phyloP scores from a whole-genome alignment of 768 basidiomycete species.

The Scleroderma bovista region DNA sequence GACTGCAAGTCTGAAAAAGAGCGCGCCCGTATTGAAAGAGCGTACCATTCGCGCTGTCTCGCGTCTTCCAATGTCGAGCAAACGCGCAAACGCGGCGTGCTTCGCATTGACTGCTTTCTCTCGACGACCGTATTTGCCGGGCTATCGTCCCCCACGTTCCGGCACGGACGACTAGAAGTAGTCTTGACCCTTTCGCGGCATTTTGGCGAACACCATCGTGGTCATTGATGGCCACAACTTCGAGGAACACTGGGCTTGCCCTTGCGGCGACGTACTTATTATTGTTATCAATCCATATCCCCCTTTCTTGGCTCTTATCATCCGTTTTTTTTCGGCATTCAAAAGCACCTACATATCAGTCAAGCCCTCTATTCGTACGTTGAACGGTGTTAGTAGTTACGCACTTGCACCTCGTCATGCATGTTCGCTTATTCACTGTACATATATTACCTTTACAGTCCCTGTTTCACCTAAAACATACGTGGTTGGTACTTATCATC shows the following conservation, averaged over 20 bases:
- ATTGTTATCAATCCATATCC: background rate
- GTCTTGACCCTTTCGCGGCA: constrained; percentile 43
- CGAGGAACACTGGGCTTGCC: background rate
- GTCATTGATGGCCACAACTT: background rate
- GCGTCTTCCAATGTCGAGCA: constrained; percentile 30
- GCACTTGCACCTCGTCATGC: too few relatives aligned
- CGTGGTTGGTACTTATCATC: background rate
- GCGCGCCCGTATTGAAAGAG: constrained; percentile 33
- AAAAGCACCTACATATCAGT: background rate
- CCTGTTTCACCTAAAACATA: background rate
- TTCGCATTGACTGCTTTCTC: constrained; percentile 46
- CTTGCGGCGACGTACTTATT: constrained; percentile 11
- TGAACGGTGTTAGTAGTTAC: background rate
- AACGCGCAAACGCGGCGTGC: constrained; percentile 36
- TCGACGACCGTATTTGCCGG: constrained; percentile 48
- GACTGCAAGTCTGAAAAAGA: constrained; percentile 37
- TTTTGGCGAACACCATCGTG: constrained; percentile 7
- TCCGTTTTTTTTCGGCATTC: background rate
- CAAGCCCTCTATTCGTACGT: background rate
- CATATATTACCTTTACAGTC: background rate
- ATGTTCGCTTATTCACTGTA: background rate
- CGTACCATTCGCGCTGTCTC: constrained; percentile 44
- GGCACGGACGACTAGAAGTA: constrained; percentile 33
- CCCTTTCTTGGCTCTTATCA: background rate
- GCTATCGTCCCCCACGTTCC: constrained; percentile 36